Conservation (phyloP, 257 asterid species). For the Solanum corneliomulleri region DNA sequence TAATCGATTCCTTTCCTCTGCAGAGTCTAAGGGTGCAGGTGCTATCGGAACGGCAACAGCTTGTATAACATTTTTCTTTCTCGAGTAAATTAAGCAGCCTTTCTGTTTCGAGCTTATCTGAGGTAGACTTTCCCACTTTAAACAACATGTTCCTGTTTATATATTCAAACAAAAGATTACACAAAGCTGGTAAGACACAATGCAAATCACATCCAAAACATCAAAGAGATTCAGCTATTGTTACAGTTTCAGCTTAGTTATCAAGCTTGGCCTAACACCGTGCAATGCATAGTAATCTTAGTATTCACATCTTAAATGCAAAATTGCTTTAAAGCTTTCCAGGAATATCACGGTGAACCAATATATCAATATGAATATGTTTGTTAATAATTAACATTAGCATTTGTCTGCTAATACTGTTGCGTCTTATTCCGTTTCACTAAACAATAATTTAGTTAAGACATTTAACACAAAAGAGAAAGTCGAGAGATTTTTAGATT, state of each 20-base stretch:
- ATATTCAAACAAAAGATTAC: neutral
- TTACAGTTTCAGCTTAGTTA: neutral
- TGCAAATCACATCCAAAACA: neutral
- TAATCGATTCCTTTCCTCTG: slow-evolving; percentile 42
- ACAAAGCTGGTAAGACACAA: neutral
- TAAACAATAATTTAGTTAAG: neutral
- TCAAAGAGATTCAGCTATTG: neutral
- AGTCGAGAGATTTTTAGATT: neutral
- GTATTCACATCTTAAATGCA: neutral
- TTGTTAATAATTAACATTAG: neutral
- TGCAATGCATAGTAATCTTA: neutral
- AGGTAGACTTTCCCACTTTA: slow-evolving; percentile 49
- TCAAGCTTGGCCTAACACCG: neutral
- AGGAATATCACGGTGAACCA: neutral
- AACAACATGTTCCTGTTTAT: slow-evolving; percentile 34
- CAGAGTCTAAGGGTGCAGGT: slow-evolving; percentile 46
- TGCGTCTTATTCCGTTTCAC: neutral
- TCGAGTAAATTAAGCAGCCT: slow-evolving; percentile 25
- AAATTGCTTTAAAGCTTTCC: neutral
- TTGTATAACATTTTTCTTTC: slow-evolving; percentile 31
- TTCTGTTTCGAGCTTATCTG: slow-evolving; percentile 22
- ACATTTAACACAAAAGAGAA: neutral
- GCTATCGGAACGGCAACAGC: slow-evolving; percentile 66
- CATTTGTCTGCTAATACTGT: neutral
- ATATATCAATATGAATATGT: neutral